Evolutionary conservation across 768 basidiomycete genomes (phyloP), one percentile per base, ranked within the genome.

Genomic region (Russula sp.): DNA sequence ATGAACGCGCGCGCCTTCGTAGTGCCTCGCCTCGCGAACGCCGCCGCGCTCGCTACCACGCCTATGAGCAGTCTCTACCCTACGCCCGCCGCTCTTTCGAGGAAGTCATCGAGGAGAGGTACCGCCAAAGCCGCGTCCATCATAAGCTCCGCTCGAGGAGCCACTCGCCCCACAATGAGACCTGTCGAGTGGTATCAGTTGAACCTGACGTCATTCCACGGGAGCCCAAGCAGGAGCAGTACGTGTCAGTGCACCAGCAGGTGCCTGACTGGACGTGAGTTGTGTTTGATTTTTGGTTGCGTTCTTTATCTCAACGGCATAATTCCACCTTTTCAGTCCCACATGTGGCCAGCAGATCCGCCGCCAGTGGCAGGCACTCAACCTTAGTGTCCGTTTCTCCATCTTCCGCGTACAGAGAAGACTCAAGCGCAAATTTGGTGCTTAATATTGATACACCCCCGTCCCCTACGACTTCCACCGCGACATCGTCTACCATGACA

Each of bases 281-380:
- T 9, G 16, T 32, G 13, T 32, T 60, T 55, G 14, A 40, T 54
- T n/a, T 48, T 40, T 52, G 45, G 4, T 20, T 10, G 14, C 18
- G 32, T 47, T 44, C 18, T 48, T 59, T 32, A 48, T 50, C 61
- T 35, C 45, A 34, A 54, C 57, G 13, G 63, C 27, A 2, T 6
- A 4, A 13, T 44, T n/a, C 40, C 47, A 6, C 55, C 53, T 44
- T 54, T 57, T 31, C 62, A 85, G 83, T 3, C 86, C 86, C 13
- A 83, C 83, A 40, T 87, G 86, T 73, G 73, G 75, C 9, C 76
- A 85, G 70, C 75, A 73, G 52, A 72, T 87, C 48, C 75, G 77
- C 60, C 75, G 82, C 9, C 82, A 85, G 61, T 87, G 86, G 85
- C 83, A 85, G 68, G 83, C 84, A 9, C 64, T 86, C 34, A 71